phyloP scores from a whole-genome alignment of 2,329 filamentous ascomycete genomes.

The Pseudonectria buxi region DNA sequence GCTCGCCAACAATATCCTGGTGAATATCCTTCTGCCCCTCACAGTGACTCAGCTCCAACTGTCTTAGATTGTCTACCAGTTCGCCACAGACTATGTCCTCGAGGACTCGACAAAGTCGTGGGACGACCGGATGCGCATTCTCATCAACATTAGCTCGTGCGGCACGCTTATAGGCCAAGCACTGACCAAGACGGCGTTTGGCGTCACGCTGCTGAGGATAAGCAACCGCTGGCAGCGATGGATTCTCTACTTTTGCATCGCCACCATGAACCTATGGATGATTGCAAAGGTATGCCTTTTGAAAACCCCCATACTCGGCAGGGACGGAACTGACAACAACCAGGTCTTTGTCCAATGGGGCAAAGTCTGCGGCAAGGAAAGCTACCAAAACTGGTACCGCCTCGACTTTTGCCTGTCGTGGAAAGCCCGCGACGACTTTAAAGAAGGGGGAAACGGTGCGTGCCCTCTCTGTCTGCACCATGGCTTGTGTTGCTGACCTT shows the following conservation, averaged over 20 bases:
- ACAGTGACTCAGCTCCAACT: too few species aligned
- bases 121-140: constrained; percentile 46
- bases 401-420: constrained; percentile 38
- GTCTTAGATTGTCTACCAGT: constrained; percentile 36
- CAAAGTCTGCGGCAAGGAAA: constrained; percentile 34
- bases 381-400: constrained; percentile 41
- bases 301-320: too few species aligned
- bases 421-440: constrained; percentile 35
- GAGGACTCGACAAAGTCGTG: constrained; percentile 32
- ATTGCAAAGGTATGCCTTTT: constrained; percentile 26
- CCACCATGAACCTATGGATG: constrained; percentile 42
- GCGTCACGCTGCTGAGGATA: constrained; percentile 32
- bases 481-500: constrained; percentile 1
- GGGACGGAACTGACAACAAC: too few species aligned
- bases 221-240: constrained; percentile 36
- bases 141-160: constrained; percentile 39
- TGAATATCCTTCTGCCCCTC: too few species aligned
- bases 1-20: constrained; percentile 36
- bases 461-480: too few species aligned
- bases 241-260: constrained; percentile 43
- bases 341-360: constrained; percentile 41
- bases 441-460: constrained; percentile 44
- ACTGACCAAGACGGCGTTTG: constrained; percentile 32
- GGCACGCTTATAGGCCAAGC: constrained; percentile 31
- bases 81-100: constrained; percentile 41